Evolutionary conservation across 1,284 basidiomycete species (phyloP).

Genomic region (Polyporus tsugae): DNA sequence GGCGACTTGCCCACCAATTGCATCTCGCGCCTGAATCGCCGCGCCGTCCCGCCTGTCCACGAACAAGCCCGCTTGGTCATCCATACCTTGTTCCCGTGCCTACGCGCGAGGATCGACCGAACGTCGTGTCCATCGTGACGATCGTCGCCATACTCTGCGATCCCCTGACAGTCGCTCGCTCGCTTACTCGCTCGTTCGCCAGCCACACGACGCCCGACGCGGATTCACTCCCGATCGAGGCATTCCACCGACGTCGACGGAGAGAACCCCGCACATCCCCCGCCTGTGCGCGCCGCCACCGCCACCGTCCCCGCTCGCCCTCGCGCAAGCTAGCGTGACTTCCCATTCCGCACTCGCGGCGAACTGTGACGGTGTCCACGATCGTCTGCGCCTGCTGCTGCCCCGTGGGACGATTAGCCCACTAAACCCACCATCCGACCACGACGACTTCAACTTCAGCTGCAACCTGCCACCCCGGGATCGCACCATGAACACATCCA

Average conservation of each 20-base stretch:
- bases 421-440: not conserved
- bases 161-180: not conserved
- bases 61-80: not conserved
- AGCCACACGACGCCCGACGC: not conserved
- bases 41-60: not conserved
- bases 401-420: not conserved
- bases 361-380: not conserved
- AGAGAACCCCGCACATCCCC: conserved; percentile 13
- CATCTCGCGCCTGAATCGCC: not conserved
- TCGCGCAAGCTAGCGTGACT: not conserved
- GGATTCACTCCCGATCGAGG: conserved; percentile 18
- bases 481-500: not conserved
- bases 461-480: not conserved
- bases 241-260: conserved; percentile 28
- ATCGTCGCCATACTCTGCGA: conserved; percentile 1
- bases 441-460: not conserved
- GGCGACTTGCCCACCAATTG: conserved; percentile 10
- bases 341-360: not conserved
- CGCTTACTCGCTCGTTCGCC: not conserved
- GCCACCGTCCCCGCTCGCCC: not conserved
- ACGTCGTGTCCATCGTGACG: not conserved
- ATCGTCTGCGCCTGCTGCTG: not conserved
- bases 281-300: not conserved
- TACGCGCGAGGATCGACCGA: not conserved
- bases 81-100: not conserved